A percentile compares a stretch with the other conserved stretches of the same genome.
Conservation (phyloP, 257 asterid genomes). For the Salvia hispanica region DNA sequence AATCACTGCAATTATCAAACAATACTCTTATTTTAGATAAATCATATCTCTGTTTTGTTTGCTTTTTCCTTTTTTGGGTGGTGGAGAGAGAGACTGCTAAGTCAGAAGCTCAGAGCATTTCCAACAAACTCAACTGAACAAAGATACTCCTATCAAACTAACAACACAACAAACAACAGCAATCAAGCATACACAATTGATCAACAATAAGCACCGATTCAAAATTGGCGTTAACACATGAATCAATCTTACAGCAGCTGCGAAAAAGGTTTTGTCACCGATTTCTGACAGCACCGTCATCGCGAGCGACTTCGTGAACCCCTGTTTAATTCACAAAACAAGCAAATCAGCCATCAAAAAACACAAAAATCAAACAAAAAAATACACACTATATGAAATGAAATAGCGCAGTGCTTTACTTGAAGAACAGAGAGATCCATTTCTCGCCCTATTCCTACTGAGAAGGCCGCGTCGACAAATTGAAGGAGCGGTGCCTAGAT, state of each 20-base stretch:
- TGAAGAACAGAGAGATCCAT: conserved; percentile 51
- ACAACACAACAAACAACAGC: conserved; percentile 1
- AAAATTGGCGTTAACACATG: neutral
- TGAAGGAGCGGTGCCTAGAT: conserved; percentile 33
- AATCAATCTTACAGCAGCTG: conserved; percentile 76
- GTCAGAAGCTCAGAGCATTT: conserved; percentile 27
- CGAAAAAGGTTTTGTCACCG: conserved; percentile 93
- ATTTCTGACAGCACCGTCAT: conserved; percentile 92
- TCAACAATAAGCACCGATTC: neutral
- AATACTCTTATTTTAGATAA: neutral
- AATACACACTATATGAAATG: neutral
- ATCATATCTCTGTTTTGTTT: neutral
- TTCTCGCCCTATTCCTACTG: conserved; percentile 5
- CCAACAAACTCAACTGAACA: conserved; percentile 14
- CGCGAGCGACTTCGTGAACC: conserved; percentile 88
- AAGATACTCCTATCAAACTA: neutral
- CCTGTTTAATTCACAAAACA: conserved; percentile 45
- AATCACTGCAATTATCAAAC: conserved; percentile 5
- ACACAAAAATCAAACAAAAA: neutral
- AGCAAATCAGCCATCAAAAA: conserved; percentile 13
- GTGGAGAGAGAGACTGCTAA: neutral
- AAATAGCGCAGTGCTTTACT: conserved; percentile 33
- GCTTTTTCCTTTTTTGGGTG: too few relatives aligned
- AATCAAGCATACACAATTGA: conserved; percentile 15
- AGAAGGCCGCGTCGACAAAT: conserved; percentile 15